Percentiles rank a stretch among this genome's conserved stretches.
phyloP scores from a whole-genome alignment of 352 stramenopile genomes.

The Phytophthora syringae region DNA sequence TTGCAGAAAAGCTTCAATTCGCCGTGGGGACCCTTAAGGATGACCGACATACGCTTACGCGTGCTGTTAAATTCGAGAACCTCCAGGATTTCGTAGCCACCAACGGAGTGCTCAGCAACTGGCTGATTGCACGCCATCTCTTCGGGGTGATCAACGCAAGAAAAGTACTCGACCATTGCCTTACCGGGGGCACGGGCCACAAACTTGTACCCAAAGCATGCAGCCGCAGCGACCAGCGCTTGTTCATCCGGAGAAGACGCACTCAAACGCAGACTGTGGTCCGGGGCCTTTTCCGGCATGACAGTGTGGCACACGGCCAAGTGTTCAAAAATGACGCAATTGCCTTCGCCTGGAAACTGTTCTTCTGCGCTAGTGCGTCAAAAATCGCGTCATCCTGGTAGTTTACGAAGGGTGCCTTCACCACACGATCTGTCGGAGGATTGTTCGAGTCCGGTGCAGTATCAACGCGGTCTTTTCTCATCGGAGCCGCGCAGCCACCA shows the following conservation, averaged over 20 bases:
- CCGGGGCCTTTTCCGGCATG: constrained; percentile 95
- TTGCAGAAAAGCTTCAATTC: constrained; percentile 86
- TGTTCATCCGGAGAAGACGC: constrained; percentile 93
- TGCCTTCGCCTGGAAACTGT: constrained; percentile 45
- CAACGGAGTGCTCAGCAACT: constrained; percentile 35
- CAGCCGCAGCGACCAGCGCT: constrained; percentile 83
- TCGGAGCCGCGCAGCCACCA: constrained; percentile 31
- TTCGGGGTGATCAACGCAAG: constrained; percentile 51
- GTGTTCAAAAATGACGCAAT: constrained; percentile 89
- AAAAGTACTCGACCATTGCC: constrained; percentile 80
- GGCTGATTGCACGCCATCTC: constrained; percentile 38
- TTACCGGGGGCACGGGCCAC: constrained; percentile 69
- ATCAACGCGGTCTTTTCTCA: constrained; percentile 45
- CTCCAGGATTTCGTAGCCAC: constrained; percentile 89
- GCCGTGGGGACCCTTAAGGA: constrained; percentile 67
- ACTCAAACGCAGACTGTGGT: constrained; percentile 86
- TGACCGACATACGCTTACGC: constrained; percentile 96
- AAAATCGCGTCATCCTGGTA: constrained; percentile 88
- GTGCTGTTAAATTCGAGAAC: constrained; percentile 96
- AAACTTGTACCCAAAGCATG: constrained; percentile 88
- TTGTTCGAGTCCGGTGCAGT: constrained; percentile 32
- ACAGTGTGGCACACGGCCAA: constrained; percentile 96
- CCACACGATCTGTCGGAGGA: constrained; percentile 47
- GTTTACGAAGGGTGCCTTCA: constrained; percentile 86
- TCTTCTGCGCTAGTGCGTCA: constrained; percentile 51